Evolutionary conservation across 2,329 filamentous ascomycete species (phyloP).

Genomic region (Cryoendolithus antarcticus): DNA sequence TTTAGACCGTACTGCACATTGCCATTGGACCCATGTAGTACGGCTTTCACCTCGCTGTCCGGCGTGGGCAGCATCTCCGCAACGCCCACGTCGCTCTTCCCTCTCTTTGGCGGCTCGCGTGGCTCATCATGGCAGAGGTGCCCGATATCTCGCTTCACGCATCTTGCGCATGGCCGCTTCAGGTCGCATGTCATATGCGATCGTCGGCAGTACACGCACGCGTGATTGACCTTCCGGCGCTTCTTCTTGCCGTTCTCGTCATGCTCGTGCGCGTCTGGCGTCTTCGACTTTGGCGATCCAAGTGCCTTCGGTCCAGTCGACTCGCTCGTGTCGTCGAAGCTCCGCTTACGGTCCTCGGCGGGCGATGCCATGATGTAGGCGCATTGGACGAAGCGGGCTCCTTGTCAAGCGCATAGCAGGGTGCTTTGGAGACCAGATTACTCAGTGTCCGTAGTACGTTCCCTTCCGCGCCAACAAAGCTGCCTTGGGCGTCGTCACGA

Average conservation of each 20-base stretch:
- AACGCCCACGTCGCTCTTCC: constrained; percentile 42
- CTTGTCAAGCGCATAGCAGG: no score
- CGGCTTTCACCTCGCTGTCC: constrained; percentile 11
- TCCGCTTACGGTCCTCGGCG: no score
- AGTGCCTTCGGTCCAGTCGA: no score
- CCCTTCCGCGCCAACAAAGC: no score
- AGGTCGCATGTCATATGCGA: constrained; percentile 46
- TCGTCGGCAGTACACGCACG: constrained; percentile 41
- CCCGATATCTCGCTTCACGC: constrained; percentile 96
- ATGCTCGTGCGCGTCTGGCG: no score
- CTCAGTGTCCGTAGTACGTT: no score
- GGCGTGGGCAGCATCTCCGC: constrained; percentile 25
- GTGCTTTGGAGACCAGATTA: no score
- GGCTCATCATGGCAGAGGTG: constrained; percentile 98
- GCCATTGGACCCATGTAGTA: constrained; percentile 11
- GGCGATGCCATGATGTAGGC: no score
- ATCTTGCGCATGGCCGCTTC: constrained; percentile 89
- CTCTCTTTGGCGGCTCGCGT: constrained; percentile 73
- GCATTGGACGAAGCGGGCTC: no score
- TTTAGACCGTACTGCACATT: constrained; percentile 5
- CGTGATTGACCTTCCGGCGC: constrained; percentile 43
- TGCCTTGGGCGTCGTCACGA: no score
- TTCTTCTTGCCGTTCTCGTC: constrained; percentile 29
- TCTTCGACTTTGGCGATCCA: no score
- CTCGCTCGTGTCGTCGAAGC: no score